Evolutionary conservation across 164 flowering plant species (phyloP), one percentile per base, ranked within the genome.

Genomic region (Vitis cinerea): DNA sequence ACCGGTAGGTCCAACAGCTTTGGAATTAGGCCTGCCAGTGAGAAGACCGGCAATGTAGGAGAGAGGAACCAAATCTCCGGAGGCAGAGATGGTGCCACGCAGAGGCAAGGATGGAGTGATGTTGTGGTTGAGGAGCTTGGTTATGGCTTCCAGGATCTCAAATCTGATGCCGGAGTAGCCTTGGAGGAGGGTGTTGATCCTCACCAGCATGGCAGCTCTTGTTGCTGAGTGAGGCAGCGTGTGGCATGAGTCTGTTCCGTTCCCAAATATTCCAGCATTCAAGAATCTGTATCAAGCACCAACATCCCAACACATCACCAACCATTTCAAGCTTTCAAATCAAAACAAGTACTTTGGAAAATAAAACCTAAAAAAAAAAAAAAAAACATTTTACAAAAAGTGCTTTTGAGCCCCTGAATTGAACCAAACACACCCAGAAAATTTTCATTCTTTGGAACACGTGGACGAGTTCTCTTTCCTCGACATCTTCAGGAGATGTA

Each of bases 101-200:
- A 82, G 81, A 3, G 85, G 85, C 56, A 82, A 31, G 60, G 80
- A 78, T 1, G 85, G 85, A 23, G 85, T 79, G 61, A 82, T 66
- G 76, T 82, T 75, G 58, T 56, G 49, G 71, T 82, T 82, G 62
- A 82, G 81, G 64, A 82, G 51, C 53, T 66, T 71, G 64, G 85
- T 68, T 0, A 82, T 77, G 29, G 83, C 85, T 54, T 82, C 85
- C 49, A 82, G 16, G 56, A 82, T 82, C 37, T 82, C 85, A 12
- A 82, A 82, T 23, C 85, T 51, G 59, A 82, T 80, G 44, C 85
- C 85, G 1, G 85, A 82, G 72, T 82, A 82, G 8, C 85, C 85
- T 56, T 82, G 83, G 48, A 82, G 80, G 55, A 82, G 83, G 8
- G 85, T 79, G 79, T 82, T 82, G 66, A 79, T 73, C 57, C 85